Percentiles rank a stretch among this genome's conserved stretches.
phyloP scores from a whole-genome alignment of 495 filamentous ascomycete species.

The Cercophora samala region DNA sequence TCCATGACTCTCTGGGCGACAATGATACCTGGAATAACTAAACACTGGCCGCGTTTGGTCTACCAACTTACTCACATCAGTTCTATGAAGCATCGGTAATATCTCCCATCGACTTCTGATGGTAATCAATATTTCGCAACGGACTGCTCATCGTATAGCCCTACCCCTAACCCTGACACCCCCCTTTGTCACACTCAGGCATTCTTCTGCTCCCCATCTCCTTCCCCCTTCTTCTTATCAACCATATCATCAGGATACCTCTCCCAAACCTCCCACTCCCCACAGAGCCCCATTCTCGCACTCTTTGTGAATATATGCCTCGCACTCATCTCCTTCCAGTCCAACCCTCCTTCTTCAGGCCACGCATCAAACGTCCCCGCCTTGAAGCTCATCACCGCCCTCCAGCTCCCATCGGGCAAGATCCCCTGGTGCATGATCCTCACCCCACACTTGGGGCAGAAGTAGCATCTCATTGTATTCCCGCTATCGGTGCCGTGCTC shows the following conservation, averaged over 20 bases:
- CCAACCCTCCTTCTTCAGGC: conserved; percentile 8
- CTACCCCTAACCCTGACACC: neutral
- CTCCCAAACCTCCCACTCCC: conserved; percentile 10
- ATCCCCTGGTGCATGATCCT: conserved; percentile 43
- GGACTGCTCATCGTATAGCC: neutral
- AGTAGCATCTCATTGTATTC: conserved; percentile 43
- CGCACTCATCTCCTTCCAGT: conserved; percentile 16
- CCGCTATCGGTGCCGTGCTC: conserved; percentile 41
- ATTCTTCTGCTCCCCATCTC: neutral
- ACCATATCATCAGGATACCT: conserved; percentile 7
- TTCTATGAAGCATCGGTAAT: too few relatives aligned
- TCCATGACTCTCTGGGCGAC: neutral
- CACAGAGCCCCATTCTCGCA: conserved; percentile 3
- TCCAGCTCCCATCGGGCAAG: conserved; percentile 31
- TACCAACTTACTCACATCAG: too few relatives aligned
- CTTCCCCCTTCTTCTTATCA: neutral
- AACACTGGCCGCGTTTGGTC: too few relatives aligned
- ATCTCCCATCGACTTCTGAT: too few relatives aligned
- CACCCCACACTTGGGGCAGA: conserved; percentile 46
- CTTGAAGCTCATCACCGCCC: conserved; percentile 43
- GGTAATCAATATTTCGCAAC: too few relatives aligned
- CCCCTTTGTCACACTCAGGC: neutral
- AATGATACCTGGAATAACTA: too few relatives aligned
- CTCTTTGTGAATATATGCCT: conserved; percentile 9
- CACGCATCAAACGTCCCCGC: conserved; percentile 45